Percentiles rank a stretch among this genome's conserved stretches.
Conservation (phyloP, 2,329 filamentous ascomycete species). For the Aspergillus pseudonomiae region DNA sequence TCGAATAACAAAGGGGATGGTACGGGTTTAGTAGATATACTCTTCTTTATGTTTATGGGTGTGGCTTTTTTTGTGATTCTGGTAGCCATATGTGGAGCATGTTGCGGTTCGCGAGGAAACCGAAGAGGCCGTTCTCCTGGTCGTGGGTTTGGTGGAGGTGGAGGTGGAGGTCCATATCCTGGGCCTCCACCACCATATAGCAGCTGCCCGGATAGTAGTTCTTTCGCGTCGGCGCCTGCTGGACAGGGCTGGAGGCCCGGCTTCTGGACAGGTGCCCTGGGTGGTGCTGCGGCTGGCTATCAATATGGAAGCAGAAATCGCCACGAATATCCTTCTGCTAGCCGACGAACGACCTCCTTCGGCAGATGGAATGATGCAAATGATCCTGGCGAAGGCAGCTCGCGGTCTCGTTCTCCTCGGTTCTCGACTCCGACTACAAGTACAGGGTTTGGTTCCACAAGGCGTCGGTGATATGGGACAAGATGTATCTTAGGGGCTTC, state of each 20-base stretch:
- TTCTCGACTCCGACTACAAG: slow-evolving; percentile 39
- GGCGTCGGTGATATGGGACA: slow-evolving; percentile 36
- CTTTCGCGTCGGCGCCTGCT: slow-evolving; percentile 15
- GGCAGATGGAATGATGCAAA: slow-evolving; percentile 24
- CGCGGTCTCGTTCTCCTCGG: slow-evolving; percentile 33
- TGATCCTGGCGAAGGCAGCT: slow-evolving; percentile 38
- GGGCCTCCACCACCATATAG: slow-evolving; percentile 47
- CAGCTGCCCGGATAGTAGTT: slow-evolving; percentile 30
- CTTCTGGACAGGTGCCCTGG: slow-evolving; percentile 50
- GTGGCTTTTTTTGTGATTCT: slow-evolving; percentile 34
- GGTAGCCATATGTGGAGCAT: slow-evolving; percentile 26
- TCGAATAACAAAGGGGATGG: slow-evolving; percentile 6
- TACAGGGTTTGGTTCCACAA: slow-evolving; percentile 52
- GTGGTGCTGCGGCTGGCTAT: slow-evolving; percentile 48
- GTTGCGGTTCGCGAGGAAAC: slow-evolving; percentile 27
- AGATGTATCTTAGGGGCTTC: background rate
- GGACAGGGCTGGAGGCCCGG: slow-evolving; percentile 47
- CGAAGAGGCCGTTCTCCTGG: slow-evolving; percentile 34
- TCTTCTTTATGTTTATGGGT: slow-evolving; percentile 39
- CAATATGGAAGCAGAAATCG: slow-evolving; percentile 35
- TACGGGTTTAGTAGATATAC: slow-evolving; percentile 26
- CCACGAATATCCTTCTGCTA: slow-evolving; percentile 19
- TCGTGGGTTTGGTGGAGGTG: slow-evolving; percentile 38
- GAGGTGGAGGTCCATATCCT: slow-evolving; percentile 31
- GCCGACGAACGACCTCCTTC: slow-evolving; percentile 20